phyloP scores from a whole-genome alignment of 257 asterid genomes.

The Scutellaria baicalensis region DNA sequence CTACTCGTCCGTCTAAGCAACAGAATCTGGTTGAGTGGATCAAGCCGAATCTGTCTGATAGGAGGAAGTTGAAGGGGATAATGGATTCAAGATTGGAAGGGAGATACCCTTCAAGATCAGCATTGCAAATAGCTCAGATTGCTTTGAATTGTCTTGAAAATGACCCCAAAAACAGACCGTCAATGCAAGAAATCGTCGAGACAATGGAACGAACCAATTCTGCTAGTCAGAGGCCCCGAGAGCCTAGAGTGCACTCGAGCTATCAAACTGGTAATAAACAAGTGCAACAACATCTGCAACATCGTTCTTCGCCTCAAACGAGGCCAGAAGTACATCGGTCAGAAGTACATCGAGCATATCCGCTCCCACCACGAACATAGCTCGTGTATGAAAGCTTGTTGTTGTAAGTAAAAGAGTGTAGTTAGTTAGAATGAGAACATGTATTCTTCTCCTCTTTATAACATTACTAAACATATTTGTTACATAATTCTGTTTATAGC shows the following conservation, averaged over 20 bases:
- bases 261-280: conserved; percentile 13
- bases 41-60: conserved; percentile 48
- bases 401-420: background rate
- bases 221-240: conserved; percentile 36
- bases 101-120: conserved; percentile 53
- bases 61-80: conserved; percentile 47
- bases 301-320: conserved; percentile 46
- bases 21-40: conserved; percentile 58
- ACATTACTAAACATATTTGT: too few species aligned
- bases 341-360: conserved; percentile 20
- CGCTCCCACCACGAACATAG: conserved; percentile 19
- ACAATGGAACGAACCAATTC: conserved; percentile 32
- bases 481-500: too few species aligned
- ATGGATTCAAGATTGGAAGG: conserved; percentile 64
- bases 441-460: too few species aligned
- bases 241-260: conserved; percentile 21
- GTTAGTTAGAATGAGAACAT: background rate
- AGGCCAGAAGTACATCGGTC: conserved; percentile 36
- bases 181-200: conserved; percentile 59
- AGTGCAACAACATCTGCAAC: conserved; percentile 28
- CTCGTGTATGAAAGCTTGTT: background rate
- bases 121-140: conserved; percentile 45
- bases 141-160: conserved; percentile 49
- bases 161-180: conserved; percentile 54
- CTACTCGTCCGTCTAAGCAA: conserved; percentile 43